Evolutionary conservation across 2,329 filamentous ascomycete genomes (phyloP).

Genomic region (Paraphaeosphaeria sporulosa): DNA sequence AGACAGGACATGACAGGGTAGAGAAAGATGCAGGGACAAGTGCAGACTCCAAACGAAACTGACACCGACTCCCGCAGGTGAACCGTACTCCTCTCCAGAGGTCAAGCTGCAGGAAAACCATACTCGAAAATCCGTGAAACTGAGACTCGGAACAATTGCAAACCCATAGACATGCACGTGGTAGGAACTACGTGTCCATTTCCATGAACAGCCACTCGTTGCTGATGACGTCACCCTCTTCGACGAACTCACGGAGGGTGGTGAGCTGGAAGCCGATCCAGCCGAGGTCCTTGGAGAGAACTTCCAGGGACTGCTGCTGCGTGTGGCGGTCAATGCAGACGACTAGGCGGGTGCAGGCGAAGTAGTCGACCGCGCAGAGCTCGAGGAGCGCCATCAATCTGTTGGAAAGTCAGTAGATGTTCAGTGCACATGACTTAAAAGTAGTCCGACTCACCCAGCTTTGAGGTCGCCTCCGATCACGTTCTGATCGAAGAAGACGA

Average conservation of each 20-base stretch:
- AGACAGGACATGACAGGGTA: neutral
- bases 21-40: conserved; percentile 1
- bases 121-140: conserved; percentile 7
- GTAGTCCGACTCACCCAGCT: conserved; percentile 73
- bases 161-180: neutral
- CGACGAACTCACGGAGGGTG: conserved; percentile 79
- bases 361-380: conserved; percentile 74
- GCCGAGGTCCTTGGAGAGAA: conserved; percentile 81
- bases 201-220: conserved; percentile 84
- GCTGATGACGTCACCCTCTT: conserved; percentile 70
- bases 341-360: conserved; percentile 79
- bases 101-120: neutral
- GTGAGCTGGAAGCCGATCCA: conserved; percentile 92
- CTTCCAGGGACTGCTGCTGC: conserved; percentile 67
- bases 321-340: conserved; percentile 80
- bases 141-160: neutral
- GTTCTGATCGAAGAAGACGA: conserved; percentile 84
- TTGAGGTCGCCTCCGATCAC: conserved; percentile 81
- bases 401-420: conserved; percentile 21
- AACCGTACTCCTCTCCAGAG: no score
- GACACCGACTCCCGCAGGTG: neutral
- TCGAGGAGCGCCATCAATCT: conserved; percentile 85
- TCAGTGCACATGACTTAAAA: neutral
- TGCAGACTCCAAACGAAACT: conserved; percentile 9
- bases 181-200: conserved; percentile 74